Evolutionary conservation across 1,139 yeast genomes (phyloP).

Genomic region (Hanseniaspora sp.): DNA sequence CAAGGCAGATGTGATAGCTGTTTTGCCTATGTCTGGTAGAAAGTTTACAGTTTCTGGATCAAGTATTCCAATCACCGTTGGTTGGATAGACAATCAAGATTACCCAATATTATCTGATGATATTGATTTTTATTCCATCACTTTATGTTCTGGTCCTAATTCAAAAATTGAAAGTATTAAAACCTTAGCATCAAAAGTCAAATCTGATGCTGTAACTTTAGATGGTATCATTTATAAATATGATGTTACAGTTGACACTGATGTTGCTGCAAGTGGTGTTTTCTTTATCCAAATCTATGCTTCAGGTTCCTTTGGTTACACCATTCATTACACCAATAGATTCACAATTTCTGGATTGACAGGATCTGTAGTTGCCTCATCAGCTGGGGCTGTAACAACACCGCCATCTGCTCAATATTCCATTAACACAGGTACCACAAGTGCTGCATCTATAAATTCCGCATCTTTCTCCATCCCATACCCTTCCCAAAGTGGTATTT

Average conservation of each 20-base stretch:
- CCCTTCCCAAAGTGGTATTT: conserved; percentile 60
- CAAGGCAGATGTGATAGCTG: conserved; percentile 42
- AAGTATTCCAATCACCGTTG: conserved; percentile 37
- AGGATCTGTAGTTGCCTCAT: conserved; percentile 41
- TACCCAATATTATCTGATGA: conserved; percentile 37
- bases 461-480: conserved; percentile 47
- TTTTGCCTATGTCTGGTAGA: conserved; percentile 42
- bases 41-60: conserved; percentile 43
- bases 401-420: conserved; percentile 13
- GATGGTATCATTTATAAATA: conserved; percentile 27
- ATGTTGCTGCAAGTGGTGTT: conserved; percentile 47
- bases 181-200: conserved; percentile 27
- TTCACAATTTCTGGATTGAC: conserved; percentile 59
- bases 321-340: conserved; percentile 64
- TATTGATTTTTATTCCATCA: conserved; percentile 40
- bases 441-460: conserved; percentile 22
- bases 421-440: conserved; percentile 27
- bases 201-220: conserved; percentile 25
- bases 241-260: conserved; percentile 36
- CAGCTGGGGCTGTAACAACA: conserved; percentile 22
- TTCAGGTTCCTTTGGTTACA: conserved; percentile 34
- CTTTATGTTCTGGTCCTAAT: conserved; percentile 60
- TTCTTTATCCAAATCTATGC: conserved; percentile 61
- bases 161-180: conserved; percentile 36
- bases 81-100: conserved; percentile 52